A percentile compares a stretch with the other conserved stretches of the same genome.
Conservation (phyloP, 306 rosid species). For the Corylus avellana region DNA sequence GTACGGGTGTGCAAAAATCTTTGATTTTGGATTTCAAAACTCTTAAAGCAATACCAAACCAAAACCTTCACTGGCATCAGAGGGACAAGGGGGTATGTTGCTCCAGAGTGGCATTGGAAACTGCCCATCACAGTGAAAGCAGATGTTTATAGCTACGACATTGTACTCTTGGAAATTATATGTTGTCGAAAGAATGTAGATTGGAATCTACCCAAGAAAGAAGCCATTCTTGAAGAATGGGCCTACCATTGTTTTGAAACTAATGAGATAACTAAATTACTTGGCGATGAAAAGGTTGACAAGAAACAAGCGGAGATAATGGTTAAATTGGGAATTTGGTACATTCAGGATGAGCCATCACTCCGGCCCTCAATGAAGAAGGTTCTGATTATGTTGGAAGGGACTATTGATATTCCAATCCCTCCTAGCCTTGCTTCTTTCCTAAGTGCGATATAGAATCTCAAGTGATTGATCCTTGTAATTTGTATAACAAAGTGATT, state of each 20-base stretch:
- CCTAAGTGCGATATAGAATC: background rate
- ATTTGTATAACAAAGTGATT: too few relatives aligned
- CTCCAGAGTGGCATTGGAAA: background rate
- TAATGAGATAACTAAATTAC: background rate
- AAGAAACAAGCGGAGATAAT: background rate
- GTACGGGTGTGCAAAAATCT: background rate
- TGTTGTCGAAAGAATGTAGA: background rate
- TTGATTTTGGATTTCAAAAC: background rate
- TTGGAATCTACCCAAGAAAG: background rate
- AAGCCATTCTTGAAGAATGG: background rate
- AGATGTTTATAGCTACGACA: background rate
- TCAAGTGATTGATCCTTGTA: too few relatives aligned
- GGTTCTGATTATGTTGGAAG: background rate
- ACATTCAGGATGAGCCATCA: background rate
- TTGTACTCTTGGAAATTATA: background rate
- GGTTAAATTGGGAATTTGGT: background rate
- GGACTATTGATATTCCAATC: background rate
- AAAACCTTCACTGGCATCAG: background rate
- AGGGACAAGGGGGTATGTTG: constrained; percentile 2
- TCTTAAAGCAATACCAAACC: background rate
- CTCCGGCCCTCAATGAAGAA: background rate
- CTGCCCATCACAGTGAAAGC: background rate
- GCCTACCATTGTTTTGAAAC: background rate
- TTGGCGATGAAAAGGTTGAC: background rate
- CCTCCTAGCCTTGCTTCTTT: background rate